Conservation (phyloP, 805 yeast species). For the Kodamaea nitidulidarum region DNA sequence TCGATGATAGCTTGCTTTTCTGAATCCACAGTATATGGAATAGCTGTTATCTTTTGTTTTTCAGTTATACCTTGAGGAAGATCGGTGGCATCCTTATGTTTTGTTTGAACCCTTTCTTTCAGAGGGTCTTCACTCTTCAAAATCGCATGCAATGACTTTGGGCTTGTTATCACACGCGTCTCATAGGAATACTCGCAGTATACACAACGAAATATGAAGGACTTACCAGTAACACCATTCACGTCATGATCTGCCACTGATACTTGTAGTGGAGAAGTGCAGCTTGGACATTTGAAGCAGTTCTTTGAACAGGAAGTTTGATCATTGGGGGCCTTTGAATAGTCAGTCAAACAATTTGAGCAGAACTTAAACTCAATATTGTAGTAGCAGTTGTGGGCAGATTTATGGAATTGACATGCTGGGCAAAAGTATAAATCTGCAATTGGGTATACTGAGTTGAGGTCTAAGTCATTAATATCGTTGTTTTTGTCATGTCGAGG, state of each 20-base stretch:
- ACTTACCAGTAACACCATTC: slow-evolving; percentile 22
- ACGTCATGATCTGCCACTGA: slow-evolving; percentile 14
- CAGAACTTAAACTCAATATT: slow-evolving; percentile 31
- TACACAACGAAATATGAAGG: slow-evolving; percentile 37
- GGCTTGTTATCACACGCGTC: slow-evolving; percentile 37
- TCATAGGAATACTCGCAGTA: slow-evolving; percentile 31
- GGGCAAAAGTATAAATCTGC: slow-evolving; percentile 35
- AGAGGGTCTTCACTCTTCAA: too few species aligned
- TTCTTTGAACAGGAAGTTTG: slow-evolving; percentile 29
- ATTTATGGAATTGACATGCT: slow-evolving; percentile 28
- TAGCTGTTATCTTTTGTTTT: too few species aligned
- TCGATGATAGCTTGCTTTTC: background rate
- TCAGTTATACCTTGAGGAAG: too few species aligned
- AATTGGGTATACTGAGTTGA: slow-evolving; percentile 13
- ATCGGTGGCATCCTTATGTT: too few species aligned
- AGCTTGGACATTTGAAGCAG: slow-evolving; percentile 39
- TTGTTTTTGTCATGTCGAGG: slow-evolving; percentile 10
- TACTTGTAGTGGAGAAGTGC: slow-evolving; percentile 26
- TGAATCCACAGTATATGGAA: too few species aligned
- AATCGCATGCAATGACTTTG: slow-evolving; percentile 35
- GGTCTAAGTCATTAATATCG: slow-evolving; percentile 7
- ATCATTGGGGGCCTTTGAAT: slow-evolving; percentile 19
- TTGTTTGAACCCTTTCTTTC: too few species aligned
- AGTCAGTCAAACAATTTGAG: slow-evolving; percentile 35
- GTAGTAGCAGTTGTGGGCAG: slow-evolving; percentile 24